These are phyloP conservation scores for Xylaria sp. DNA, from an alignment of 2,329 filamentous ascomycete species.

Conservation along the genomic window DNA sequence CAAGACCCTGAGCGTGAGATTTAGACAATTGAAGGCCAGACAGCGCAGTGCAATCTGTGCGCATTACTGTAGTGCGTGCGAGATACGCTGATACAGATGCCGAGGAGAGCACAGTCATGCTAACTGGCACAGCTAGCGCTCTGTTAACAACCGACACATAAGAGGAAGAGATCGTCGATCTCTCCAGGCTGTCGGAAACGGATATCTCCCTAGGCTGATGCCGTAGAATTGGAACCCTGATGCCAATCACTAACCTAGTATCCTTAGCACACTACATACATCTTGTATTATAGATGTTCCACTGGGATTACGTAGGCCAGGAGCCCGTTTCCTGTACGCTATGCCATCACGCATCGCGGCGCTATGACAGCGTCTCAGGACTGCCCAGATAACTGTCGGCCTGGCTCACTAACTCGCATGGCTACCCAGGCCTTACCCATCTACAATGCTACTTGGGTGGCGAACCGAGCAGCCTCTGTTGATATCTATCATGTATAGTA, in stretches of 20 bases:
- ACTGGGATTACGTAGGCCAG: slow-evolving; percentile 20
- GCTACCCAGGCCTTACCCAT: neutral
- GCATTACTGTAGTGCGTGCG: neutral
- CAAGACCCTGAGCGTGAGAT: neutral
- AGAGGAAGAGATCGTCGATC: slow-evolving; percentile 37
- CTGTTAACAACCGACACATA: slow-evolving; percentile 13
- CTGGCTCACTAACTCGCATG: slow-evolving; percentile 8
- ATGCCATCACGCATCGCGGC: neutral
- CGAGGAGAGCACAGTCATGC: slow-evolving; percentile 14
- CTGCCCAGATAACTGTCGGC: slow-evolving; percentile 8
- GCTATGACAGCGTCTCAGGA: slow-evolving; percentile 15
- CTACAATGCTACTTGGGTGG: neutral
- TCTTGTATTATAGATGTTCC: neutral
- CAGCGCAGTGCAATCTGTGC: neutral
- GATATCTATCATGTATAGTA: slow-evolving; percentile 24
- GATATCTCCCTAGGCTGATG: slow-evolving; percentile 32
- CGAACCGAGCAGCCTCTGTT: slow-evolving; percentile 10
- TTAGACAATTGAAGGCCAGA: neutral
- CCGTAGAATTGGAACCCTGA: slow-evolving; percentile 25
- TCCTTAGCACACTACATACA: neutral
- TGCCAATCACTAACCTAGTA: slow-evolving; percentile 1
- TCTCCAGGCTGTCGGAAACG: slow-evolving; percentile 40
- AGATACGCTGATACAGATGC: slow-evolving; percentile 15
- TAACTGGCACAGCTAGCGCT: slow-evolving; percentile 13
- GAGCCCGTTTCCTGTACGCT: neutral